Evolutionary conservation across 2,329 filamentous ascomycete species (phyloP), one percentile per base, ranked within the genome.

Genomic region (Myriosclerotinia duriaeana): DNA sequence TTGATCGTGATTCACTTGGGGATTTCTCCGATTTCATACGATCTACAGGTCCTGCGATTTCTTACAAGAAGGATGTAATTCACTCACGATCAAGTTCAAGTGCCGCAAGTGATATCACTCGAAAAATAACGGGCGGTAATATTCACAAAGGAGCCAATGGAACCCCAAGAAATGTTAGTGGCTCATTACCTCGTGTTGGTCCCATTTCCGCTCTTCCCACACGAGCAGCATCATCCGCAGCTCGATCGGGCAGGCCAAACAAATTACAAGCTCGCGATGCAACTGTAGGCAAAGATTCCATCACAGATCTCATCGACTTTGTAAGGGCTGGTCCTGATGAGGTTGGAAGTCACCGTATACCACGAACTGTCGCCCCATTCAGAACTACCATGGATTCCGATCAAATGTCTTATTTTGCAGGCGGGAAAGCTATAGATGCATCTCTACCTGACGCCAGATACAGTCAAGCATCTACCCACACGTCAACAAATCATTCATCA

Each of bases 261-360:
- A 86, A 85, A 67, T 83, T 90, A 58, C 85, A 90, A 77, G 88
- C 94, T 67, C 89, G 92, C 59, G 88, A 92, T 69, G 86, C 91
- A 48, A 82, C 84, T 53, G 83, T 87, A 20, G 83, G 87, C 60
- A 80, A 80, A 66, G 83, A 82, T 62, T 88, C 89, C 70, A 96
- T 89, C 66, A 90, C 91, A 15, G 95, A 97, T 68, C 80, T 99
- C 67, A 97, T 97, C 71, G 93, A 98, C 76, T 98, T 99, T 77
- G 96, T 99, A 71, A 89, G 93, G 55, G 89, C 92, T 75, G 94
- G 93, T 3, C 89, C 91, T 0, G 84, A 80, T 68, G 79, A 81
- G 44, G 82, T 81, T 53, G 83, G 83, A 36, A 85, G 85, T 69
- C 90, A 87, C 67, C 87, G 91, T 34, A 95, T 96, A 69, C 90